phyloP scores from a whole-genome alignment of 805 yeast species.

The Babjeviella inositovora region DNA sequence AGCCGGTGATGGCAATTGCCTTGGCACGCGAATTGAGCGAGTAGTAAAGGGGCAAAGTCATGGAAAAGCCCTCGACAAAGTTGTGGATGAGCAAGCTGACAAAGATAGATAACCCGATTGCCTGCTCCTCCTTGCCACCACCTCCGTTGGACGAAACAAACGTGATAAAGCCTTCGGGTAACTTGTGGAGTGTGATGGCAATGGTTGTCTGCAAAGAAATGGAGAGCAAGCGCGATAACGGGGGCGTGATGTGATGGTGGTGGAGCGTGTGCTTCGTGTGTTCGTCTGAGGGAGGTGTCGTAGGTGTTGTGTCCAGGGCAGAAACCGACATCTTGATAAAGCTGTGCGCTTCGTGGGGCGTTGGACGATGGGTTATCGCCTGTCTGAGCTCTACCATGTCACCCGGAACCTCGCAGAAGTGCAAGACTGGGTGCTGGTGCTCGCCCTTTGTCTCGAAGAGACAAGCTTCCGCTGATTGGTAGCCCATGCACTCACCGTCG shows the following conservation, averaged over 20 bases:
- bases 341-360: too few species aligned
- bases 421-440: too few species aligned
- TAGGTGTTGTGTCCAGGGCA: constrained; percentile 4
- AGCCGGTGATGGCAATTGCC: constrained; percentile 50
- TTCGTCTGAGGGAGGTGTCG: constrained; percentile 3
- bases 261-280: constrained; percentile 23
- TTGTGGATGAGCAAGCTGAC: constrained; percentile 80
- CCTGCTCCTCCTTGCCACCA: constrained; percentile 42
- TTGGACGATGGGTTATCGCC: too few species aligned
- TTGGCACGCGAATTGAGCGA: constrained; percentile 45
- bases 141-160: constrained; percentile 59
- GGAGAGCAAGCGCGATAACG: constrained; percentile 61
- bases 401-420: constrained; percentile 21
- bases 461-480: constrained; percentile 21
- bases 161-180: constrained; percentile 91
- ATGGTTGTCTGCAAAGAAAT: constrained; percentile 84
- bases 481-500: constrained; percentile 34
- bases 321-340: constrained; percentile 4
- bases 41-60: constrained; percentile 80
- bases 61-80: constrained; percentile 85
- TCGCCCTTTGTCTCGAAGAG: constrained; percentile 4
- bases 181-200: constrained; percentile 77
- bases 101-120: constrained; percentile 67
- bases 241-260: constrained; percentile 70
- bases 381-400: too few species aligned